Conservation (phyloP, 768 basidiomycete genomes). For the Lanmaoa pseudosensibilis region DNA sequence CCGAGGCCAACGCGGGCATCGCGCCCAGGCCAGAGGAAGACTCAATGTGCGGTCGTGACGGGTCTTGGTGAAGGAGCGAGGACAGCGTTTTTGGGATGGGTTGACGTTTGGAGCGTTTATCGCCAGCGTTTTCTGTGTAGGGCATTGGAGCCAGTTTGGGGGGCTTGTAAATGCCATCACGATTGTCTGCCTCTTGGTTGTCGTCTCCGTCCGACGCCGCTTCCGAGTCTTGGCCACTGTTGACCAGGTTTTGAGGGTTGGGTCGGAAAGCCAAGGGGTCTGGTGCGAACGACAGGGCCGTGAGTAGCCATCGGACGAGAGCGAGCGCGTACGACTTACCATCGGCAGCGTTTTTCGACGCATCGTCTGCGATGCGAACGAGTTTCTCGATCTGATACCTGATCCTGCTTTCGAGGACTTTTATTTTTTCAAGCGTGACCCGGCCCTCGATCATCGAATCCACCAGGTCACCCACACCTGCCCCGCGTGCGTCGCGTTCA, state of each 20-base stretch:
- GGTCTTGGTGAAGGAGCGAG: conserved; percentile 50
- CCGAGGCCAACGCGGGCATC: conserved; percentile 52
- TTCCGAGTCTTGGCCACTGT: conserved; percentile 36
- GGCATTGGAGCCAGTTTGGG: conserved; percentile 89
- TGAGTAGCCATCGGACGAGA: background rate
- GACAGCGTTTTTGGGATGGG: conserved; percentile 66
- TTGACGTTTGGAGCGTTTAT: conserved; percentile 46
- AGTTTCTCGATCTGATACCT: conserved; percentile 97
- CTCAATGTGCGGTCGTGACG: conserved; percentile 66
- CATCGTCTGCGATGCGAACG: conserved; percentile 70
- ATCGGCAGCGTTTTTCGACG: conserved; percentile 46
- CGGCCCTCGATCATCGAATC: conserved; percentile 78
- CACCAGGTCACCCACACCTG: conserved; percentile 69
- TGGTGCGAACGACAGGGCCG: conserved; percentile 31
- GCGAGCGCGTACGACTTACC: conserved; percentile 44
- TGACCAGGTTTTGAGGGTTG: conserved; percentile 74
- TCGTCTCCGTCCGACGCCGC: conserved; percentile 34
- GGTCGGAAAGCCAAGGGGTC: conserved; percentile 93
- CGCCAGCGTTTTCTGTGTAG: conserved; percentile 60
- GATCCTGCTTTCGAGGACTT: conserved; percentile 81
- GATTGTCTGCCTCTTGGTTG: conserved; percentile 18
- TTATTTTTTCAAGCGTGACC: conserved; percentile 85
- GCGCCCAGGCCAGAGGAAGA: conserved; percentile 71
- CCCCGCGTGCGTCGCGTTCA: conserved; percentile 56
- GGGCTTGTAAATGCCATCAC: conserved; percentile 71